Conservation (phyloP, 1,284 basidiomycete genomes). For the Leccinum pachyderme region DNA sequence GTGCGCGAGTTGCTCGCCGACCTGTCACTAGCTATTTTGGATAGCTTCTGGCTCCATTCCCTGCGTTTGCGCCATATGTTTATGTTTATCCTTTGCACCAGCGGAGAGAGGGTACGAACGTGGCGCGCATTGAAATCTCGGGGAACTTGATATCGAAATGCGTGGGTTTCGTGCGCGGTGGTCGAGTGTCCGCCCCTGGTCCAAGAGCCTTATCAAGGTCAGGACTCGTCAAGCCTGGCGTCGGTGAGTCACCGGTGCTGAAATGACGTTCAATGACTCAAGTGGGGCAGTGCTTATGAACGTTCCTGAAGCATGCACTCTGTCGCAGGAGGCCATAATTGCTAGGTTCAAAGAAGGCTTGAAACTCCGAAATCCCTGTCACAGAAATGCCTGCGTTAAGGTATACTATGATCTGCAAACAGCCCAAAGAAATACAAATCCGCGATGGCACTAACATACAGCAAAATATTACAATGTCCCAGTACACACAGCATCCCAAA, state of each 20-base stretch:
- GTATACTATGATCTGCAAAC: constrained; percentile 15
- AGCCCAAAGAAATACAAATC: constrained; percentile 26
- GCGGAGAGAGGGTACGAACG: not conserved
- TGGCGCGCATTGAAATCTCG: constrained; percentile 5
- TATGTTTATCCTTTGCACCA: not conserved
- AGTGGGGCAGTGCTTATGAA: constrained; percentile 2
- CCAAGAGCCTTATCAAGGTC: constrained; percentile 11
- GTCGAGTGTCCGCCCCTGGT: not conserved
- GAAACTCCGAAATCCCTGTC: constrained; percentile 16
- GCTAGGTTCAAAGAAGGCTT: constrained; percentile 15
- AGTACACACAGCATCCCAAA: constrained; percentile 14
- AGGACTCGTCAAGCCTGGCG: constrained; percentile 6
- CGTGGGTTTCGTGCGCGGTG: constrained; percentile 12
- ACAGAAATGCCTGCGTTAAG: constrained; percentile 7
- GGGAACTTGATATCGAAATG: constrained; percentile 2
- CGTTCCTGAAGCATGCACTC: constrained; percentile 12
- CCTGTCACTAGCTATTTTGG: not conserved
- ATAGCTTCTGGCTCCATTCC: not conserved
- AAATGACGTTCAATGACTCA: constrained; percentile 13
- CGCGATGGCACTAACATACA: constrained; percentile 9
- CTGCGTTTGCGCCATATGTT: not conserved
- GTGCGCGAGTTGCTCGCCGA: constrained; percentile 4
- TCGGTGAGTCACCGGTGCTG: constrained; percentile 19
- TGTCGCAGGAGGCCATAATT: constrained; percentile 16
- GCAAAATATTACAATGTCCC: constrained; percentile 19